phyloP scores from a whole-genome alignment of 2,329 filamentous ascomycete species.

The Blastomyces emzantsi region DNA sequence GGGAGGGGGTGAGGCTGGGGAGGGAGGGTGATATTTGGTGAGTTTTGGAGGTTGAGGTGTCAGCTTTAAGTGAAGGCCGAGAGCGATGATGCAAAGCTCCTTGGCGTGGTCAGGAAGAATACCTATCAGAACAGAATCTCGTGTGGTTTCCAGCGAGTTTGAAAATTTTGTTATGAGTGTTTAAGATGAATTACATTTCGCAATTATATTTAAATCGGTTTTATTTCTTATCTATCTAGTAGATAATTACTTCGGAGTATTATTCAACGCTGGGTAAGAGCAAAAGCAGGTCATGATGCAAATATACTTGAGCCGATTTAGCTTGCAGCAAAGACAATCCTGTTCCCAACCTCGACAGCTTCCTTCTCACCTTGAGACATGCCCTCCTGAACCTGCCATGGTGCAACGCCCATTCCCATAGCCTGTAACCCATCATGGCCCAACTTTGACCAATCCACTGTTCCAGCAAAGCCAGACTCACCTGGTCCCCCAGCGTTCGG shows the following conservation, averaged over 20 bases:
- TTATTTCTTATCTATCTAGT: not conserved
- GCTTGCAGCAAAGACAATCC: slow-evolving; percentile 38
- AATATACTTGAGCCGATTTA: not conserved
- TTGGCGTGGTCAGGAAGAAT: not conserved
- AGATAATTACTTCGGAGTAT: not conserved
- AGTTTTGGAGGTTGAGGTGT: not conserved
- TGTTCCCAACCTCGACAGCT: slow-evolving; percentile 46
- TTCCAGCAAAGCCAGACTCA: slow-evolving; percentile 25
- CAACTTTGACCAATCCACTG: slow-evolving; percentile 32
- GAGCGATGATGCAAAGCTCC: slow-evolving; percentile 8
- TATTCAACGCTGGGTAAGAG: not conserved
- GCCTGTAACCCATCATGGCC: slow-evolving; percentile 44
- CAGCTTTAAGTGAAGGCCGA: not conserved
- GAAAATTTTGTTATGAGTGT: not conserved
- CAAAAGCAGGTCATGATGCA: not conserved
- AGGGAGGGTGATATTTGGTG: not conserved
- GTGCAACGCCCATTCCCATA: slow-evolving; percentile 45
- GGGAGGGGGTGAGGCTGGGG: slow-evolving; percentile 15
- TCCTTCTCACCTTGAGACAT: slow-evolving; percentile 45
- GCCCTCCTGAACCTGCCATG: slow-evolving; percentile 40
- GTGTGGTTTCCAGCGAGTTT: too few species aligned
- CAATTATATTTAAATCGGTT: not conserved
- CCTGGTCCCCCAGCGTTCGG: slow-evolving; percentile 40
- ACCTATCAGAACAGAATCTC: not conserved
- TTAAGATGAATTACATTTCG: not conserved